These are phyloP conservation scores for Podospora australis DNA, from an alignment of 495 filamentous ascomycete genomes.

Conservation along the genomic window DNA sequence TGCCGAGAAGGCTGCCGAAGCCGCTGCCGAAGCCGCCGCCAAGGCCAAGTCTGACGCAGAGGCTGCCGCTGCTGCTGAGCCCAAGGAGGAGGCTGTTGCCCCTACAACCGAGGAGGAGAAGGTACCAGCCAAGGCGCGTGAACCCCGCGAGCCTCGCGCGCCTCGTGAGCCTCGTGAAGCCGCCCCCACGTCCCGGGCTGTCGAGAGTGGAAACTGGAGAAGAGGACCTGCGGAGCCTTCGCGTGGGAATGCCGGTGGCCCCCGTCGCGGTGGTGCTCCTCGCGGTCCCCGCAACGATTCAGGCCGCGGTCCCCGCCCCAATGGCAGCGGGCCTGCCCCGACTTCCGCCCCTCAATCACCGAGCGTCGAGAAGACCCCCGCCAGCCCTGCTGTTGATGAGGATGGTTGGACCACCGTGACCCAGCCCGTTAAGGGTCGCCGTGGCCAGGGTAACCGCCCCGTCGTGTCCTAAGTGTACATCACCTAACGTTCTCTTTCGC, in stretches of 20 bases:
- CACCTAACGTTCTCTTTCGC: constrained; percentile 4
- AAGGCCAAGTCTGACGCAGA: constrained; percentile 75
- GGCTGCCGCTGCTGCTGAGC: constrained; percentile 41
- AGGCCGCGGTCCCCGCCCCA: constrained; percentile 38
- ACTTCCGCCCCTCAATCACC: constrained; percentile 28
- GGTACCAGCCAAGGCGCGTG: constrained; percentile 20
- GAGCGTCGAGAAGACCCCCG: constrained; percentile 20
- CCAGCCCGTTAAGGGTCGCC: constrained; percentile 40
- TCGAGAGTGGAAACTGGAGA: constrained; percentile 49
- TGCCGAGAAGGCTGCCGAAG: constrained; percentile 18
- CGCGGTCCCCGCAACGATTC: constrained; percentile 38
- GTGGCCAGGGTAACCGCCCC: constrained; percentile 31
- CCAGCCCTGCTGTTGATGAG: constrained; percentile 44
- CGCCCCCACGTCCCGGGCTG: constrained; percentile 34
- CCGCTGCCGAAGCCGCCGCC: constrained; percentile 29
- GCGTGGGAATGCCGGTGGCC: constrained; percentile 33
- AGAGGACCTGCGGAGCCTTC: constrained; percentile 33
- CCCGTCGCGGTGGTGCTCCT: constrained; percentile 34
- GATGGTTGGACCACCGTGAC: constrained; percentile 76
- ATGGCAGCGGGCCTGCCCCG: constrained; percentile 32
- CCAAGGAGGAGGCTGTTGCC: constrained; percentile 42
- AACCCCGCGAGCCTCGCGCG: not conserved
- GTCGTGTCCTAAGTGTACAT: constrained; percentile 19
- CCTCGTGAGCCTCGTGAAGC: constrained; percentile 17
- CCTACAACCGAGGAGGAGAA: constrained; percentile 37